phyloP scores from a whole-genome alignment of 2,329 filamentous ascomycete genomes.

The Sordariomycetes sp. region DNA sequence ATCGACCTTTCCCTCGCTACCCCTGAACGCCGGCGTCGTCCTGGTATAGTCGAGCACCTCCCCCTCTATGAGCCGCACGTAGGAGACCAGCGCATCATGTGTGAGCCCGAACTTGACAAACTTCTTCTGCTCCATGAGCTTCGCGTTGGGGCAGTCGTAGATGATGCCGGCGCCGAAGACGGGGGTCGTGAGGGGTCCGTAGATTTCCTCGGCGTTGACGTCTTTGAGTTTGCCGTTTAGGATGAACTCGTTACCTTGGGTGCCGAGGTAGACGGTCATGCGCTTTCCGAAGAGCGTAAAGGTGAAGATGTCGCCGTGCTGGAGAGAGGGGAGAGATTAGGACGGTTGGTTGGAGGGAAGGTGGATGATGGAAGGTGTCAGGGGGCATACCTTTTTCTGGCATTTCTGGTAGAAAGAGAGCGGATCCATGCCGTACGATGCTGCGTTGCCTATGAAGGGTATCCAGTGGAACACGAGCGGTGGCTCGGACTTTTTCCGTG shows the following conservation, averaged over 20 bases:
- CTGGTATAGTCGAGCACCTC: constrained; percentile 57
- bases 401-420: constrained; percentile 52
- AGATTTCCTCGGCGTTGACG: constrained; percentile 40
- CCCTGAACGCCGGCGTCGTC: constrained; percentile 40
- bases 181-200: constrained; percentile 33
- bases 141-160: constrained; percentile 73
- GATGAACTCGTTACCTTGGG: constrained; percentile 40
- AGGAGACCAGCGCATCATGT: constrained; percentile 45
- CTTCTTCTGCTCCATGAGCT: constrained; percentile 85
- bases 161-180: constrained; percentile 68
- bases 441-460: constrained; percentile 54
- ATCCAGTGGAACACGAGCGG: constrained; percentile 47
- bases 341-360: background rate
- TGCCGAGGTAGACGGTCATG: constrained; percentile 34
- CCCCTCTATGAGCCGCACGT: constrained; percentile 58
- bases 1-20: constrained; percentile 45
- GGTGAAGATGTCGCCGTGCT: constrained; percentile 40
- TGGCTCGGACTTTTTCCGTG: constrained; percentile 27
- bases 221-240: constrained; percentile 40
- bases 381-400: constrained; percentile 44
- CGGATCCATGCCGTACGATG: constrained; percentile 60
- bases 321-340: background rate
- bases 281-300: constrained; percentile 37
- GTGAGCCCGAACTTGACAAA: constrained; percentile 63
- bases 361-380: background rate